These are phyloP conservation scores for Chlamydomonas sp. DNA, from an alignment of 139 green algal genomes.

Conservation along the genomic window DNA sequence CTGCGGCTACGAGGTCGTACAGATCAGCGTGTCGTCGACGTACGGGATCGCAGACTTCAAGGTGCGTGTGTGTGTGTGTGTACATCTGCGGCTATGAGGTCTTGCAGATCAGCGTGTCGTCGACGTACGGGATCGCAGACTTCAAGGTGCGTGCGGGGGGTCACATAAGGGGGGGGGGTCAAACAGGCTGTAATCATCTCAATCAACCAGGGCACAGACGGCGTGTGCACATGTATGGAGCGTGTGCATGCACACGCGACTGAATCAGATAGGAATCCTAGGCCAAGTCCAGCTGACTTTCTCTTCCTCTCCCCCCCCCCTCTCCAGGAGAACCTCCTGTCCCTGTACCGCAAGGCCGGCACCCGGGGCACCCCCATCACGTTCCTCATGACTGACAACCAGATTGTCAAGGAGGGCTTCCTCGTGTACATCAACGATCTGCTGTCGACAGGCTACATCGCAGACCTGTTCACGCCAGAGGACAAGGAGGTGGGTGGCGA, in stretches of 20 bases:
- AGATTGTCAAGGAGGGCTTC: slow-evolving; percentile 83
- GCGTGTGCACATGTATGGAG: too few species aligned
- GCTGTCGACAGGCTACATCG: slow-evolving; percentile 70
- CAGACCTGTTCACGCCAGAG: slow-evolving; percentile 70
- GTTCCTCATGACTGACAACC: slow-evolving; percentile 85
- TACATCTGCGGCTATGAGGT: slow-evolving; percentile 76
- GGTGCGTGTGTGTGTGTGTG: too few species aligned
- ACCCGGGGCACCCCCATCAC: slow-evolving; percentile 61
- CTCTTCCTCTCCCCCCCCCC: too few species aligned
- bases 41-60: slow-evolving; percentile 82
- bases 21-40: slow-evolving; percentile 66
- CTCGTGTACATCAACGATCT: slow-evolving; percentile 90
- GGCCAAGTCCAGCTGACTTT: too few species aligned
- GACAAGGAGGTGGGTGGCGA: too few species aligned
- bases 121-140: slow-evolving; percentile 67
- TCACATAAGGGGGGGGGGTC: too few species aligned
- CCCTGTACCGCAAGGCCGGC: slow-evolving; percentile 67
- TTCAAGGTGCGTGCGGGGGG: too few species aligned
- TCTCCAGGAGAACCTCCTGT: slow-evolving; percentile 71
- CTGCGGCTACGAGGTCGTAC: slow-evolving; percentile 65
- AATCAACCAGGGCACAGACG: too few species aligned
- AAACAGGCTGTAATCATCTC: too few species aligned
- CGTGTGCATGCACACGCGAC: too few species aligned
- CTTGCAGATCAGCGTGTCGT: slow-evolving; percentile 61
- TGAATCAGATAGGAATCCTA: too few species aligned